phyloP scores from a whole-genome alignment of 768 basidiomycete species.

The Pisolithus tinctorius region DNA sequence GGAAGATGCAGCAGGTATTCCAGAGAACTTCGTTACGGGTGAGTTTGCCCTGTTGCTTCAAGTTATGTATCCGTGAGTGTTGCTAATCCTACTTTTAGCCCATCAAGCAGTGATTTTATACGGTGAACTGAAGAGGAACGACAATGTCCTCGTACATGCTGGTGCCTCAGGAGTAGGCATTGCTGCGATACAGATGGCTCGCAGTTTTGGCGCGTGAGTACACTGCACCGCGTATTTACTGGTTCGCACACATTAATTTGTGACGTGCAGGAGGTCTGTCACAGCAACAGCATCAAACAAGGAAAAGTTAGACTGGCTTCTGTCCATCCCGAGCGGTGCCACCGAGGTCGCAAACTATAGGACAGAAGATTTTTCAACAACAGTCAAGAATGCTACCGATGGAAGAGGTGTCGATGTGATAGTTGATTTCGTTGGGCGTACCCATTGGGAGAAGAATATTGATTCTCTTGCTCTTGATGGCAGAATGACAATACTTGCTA shows the following conservation, averaged over 20 bases:
- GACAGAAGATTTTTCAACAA: slow-evolving; percentile 70
- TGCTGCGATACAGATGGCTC: slow-evolving; percentile 82
- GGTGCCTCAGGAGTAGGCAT: slow-evolving; percentile 89
- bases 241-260: slow-evolving; percentile 2
- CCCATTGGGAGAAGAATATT: slow-evolving; percentile 70
- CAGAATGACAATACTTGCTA: slow-evolving; percentile 60
- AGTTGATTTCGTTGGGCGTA: slow-evolving; percentile 77
- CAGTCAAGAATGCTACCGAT: slow-evolving; percentile 60
- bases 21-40: slow-evolving; percentile 88
- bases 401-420: slow-evolving; percentile 75
- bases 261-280: slow-evolving; percentile 48
- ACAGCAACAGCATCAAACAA: slow-evolving; percentile 82
- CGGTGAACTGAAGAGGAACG: slow-evolving; percentile 60
- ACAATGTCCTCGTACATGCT: slow-evolving; percentile 82
- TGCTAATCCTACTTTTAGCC: slow-evolving; percentile 28
- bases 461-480: slow-evolving; percentile 66
- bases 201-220: slow-evolving; percentile 65
- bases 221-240: neutral
- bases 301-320: slow-evolving; percentile 76
- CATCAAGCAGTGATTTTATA: slow-evolving; percentile 61
- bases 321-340: slow-evolving; percentile 58
- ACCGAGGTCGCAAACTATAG: slow-evolving; percentile 83
- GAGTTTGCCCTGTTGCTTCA: slow-evolving; percentile 6
- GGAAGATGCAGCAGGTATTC: slow-evolving; percentile 81
- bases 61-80: slow-evolving; percentile 4